Conservation (phyloP, 2,329 filamentous ascomycete genomes). For the Curvularia sp. region DNA sequence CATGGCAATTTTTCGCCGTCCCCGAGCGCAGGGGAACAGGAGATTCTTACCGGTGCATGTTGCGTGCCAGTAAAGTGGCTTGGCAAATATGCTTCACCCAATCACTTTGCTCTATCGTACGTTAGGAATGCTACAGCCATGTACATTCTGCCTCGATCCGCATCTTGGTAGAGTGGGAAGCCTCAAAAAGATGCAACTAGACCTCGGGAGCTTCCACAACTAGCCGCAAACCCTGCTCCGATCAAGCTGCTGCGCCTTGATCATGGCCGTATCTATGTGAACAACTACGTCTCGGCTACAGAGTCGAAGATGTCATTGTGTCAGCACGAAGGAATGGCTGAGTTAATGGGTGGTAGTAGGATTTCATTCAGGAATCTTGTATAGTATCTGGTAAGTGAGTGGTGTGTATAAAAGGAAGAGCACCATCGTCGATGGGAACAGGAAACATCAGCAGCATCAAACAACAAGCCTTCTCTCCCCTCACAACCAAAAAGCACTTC, state of each 20-base stretch:
- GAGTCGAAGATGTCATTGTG: conserved; percentile 16
- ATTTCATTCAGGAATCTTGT: background rate
- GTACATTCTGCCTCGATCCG: background rate
- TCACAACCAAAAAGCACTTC: background rate
- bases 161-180: background rate
- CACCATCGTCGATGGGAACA: background rate
- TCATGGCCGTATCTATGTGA: background rate
- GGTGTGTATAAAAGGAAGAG: background rate
- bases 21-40: background rate
- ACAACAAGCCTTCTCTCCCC: background rate
- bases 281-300: conserved; percentile 5
- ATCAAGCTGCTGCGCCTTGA: conserved; percentile 1
- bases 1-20: conserved; percentile 1
- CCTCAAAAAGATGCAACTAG: background rate
- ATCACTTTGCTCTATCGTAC: conserved; percentile 3
- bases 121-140: background rate
- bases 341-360: background rate
- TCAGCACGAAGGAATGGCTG: conserved; percentile 1
- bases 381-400: background rate
- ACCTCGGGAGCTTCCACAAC: background rate
- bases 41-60: background rate
- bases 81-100: background rate
- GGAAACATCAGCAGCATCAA: background rate
- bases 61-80: conserved; percentile 2
- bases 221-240: background rate